Evolutionary conservation across 116 monocot genomes (phyloP).

Genomic region (Papilionanthe hybrid): DNA sequence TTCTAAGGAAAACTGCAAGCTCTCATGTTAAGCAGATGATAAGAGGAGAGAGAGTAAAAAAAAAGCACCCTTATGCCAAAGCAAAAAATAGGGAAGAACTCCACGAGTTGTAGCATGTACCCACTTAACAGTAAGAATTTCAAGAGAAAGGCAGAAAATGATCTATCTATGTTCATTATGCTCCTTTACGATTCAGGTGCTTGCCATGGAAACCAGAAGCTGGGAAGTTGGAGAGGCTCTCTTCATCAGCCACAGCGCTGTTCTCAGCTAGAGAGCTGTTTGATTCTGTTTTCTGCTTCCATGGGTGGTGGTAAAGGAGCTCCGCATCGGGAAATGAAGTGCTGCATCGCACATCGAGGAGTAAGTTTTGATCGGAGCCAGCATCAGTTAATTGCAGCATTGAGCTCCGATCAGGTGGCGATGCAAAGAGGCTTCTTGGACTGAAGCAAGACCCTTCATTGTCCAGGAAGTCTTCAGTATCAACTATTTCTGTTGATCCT

Average conservation of each 20-base stretch:
- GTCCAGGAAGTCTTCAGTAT: slow-evolving; percentile 27
- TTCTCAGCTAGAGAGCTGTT: slow-evolving; percentile 24
- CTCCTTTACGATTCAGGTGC: slow-evolving; percentile 8
- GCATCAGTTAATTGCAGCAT: slow-evolving; percentile 36
- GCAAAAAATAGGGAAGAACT: not conserved
- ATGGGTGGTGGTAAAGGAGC: slow-evolving; percentile 39
- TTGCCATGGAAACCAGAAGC: slow-evolving; percentile 23
- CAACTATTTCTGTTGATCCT: slow-evolving; percentile 13
- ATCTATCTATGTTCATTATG: not conserved
- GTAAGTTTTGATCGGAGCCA: slow-evolving; percentile 45
- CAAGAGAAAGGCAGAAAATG: not conserved
- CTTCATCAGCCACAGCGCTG: slow-evolving; percentile 24
- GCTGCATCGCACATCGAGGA: slow-evolving; percentile 50
- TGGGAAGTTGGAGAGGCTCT: slow-evolving; percentile 16
- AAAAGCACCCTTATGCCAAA: not conserved
- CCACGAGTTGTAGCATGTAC: not conserved
- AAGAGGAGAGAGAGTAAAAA: not conserved
- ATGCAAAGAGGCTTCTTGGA: slow-evolving; percentile 41
- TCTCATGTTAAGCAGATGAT: not conserved
- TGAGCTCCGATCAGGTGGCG: slow-evolving; percentile 27
- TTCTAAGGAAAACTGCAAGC: not conserved
- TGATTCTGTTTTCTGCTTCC: slow-evolving; percentile 27
- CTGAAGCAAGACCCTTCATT: slow-evolving; percentile 48
- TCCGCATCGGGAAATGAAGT: slow-evolving; percentile 62
- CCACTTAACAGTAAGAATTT: not conserved